Percentiles rank a stretch among this genome's conserved stretches.
Evolutionary conservation across 2,329 filamentous ascomycete species (phyloP).

Genomic region (Colletotrichum agaves): DNA sequence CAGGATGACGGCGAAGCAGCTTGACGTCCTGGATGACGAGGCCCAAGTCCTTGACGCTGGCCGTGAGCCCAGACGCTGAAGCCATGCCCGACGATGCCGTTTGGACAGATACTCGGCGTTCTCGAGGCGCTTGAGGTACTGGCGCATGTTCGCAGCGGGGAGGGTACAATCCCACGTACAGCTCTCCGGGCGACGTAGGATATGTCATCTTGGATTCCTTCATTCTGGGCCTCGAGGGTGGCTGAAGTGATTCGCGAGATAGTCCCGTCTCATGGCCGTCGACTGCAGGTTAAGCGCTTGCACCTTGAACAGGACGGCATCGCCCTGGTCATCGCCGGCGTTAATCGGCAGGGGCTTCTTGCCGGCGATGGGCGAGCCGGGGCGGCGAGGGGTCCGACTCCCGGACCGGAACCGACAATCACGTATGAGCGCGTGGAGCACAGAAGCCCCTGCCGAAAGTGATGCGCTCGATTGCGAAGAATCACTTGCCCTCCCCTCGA

Average conservation of each 20-base stretch:
- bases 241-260: constrained; percentile 39
- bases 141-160: constrained; percentile 68
- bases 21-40: constrained; percentile 45
- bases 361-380: constrained; percentile 64
- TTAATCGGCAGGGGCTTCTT: constrained; percentile 68
- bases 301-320: constrained; percentile 42
- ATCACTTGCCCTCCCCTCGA: neutral
- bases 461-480: constrained; percentile 5
- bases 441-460: neutral
- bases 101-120: constrained; percentile 62
- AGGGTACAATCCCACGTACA: constrained; percentile 52
- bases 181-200: constrained; percentile 48
- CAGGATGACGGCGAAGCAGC: constrained; percentile 45
- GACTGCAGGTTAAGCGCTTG: constrained; percentile 42
- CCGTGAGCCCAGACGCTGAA: constrained; percentile 64
- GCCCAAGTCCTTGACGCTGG: constrained; percentile 35
- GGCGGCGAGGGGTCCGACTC: constrained; percentile 65
- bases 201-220: constrained; percentile 66
- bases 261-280: constrained; percentile 39
- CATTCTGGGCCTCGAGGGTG: constrained; percentile 43
- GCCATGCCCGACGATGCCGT: constrained; percentile 60
- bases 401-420: constrained; percentile 67
- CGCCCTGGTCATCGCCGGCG: constrained; percentile 65
- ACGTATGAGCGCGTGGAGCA: constrained; percentile 63
- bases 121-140: constrained; percentile 68